Evolutionary conservation across 1,284 basidiomycete genomes (phyloP).

Genomic region (Phaffia rhodozyma): DNA sequence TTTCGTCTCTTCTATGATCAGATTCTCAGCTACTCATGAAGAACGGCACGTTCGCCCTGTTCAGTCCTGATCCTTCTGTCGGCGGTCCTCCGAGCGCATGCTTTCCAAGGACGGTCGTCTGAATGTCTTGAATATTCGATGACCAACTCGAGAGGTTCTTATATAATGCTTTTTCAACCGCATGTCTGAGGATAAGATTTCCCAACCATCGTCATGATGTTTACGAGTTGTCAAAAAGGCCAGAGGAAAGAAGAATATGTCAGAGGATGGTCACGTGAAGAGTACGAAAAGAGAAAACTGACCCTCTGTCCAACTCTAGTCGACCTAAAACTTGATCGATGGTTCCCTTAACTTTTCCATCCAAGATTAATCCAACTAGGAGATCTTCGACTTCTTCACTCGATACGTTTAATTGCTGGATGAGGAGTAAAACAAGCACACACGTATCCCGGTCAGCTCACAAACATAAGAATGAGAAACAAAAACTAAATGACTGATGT

Average conservation of each 20-base stretch:
- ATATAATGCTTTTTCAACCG: slow-evolving; percentile 18
- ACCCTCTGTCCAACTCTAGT: slow-evolving; percentile 81
- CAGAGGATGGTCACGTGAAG: not conserved
- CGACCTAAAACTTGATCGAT: slow-evolving; percentile 92
- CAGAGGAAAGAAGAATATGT: not conserved
- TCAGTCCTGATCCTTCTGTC: slow-evolving; percentile 1
- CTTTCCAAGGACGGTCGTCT: slow-evolving; percentile 2
- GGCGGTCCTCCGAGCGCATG: slow-evolving; percentile 12
- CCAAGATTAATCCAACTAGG: slow-evolving; percentile 82
- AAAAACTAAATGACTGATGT: not conserved
- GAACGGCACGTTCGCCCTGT: no score
- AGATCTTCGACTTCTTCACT: slow-evolving; percentile 82
- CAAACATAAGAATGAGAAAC: not conserved
- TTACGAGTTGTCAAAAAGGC: not conserved
- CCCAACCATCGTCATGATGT: not conserved
- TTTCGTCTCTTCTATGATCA: no score
- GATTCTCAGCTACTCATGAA: no score
- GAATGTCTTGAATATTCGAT: slow-evolving; percentile 10
- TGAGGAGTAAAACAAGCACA: not conserved
- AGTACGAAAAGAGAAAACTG: slow-evolving; percentile 27
- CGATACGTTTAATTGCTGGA: slow-evolving; percentile 81
- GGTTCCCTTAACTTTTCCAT: slow-evolving; percentile 84
- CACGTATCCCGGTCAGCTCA: slow-evolving; percentile 4
- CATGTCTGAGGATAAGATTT: not conserved
- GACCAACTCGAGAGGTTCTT: slow-evolving; percentile 20